Evolutionary conservation across 208 protist genomes (phyloP).

Genomic region (Wallacemonas collosoma): DNA sequence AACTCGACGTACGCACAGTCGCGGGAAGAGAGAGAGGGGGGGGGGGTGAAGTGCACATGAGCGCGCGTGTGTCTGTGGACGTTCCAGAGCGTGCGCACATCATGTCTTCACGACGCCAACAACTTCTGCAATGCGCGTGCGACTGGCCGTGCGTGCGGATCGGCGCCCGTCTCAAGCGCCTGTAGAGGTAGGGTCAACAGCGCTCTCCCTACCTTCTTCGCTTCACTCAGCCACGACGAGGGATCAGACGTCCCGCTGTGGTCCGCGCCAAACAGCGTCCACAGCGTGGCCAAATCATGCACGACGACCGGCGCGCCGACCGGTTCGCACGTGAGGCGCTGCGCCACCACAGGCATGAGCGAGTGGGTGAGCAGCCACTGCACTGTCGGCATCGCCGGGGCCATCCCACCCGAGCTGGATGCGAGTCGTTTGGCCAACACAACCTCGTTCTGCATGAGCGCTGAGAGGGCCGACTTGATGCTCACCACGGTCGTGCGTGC

Average conservation of each 20-base stretch:
- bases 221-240: neutral
- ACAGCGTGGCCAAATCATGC: slow-evolving; percentile 27
- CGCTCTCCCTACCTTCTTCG: neutral
- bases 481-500: slow-evolving; percentile 12
- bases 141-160: slow-evolving; percentile 19
- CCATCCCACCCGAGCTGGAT: too few species aligned
- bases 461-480: slow-evolving; percentile 21
- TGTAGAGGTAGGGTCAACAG: neutral
- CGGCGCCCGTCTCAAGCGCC: slow-evolving; percentile 3
- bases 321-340: slow-evolving; percentile 29
- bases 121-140: slow-evolving; percentile 21
- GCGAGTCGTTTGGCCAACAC: slow-evolving; percentile 1
- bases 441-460: slow-evolving; percentile 24
- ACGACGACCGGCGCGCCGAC: slow-evolving; percentile 20
- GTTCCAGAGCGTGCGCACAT: neutral
- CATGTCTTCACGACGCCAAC: neutral
- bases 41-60: too few species aligned
- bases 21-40: too few species aligned
- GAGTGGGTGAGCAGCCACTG: slow-evolving; percentile 11
- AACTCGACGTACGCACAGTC: too few species aligned
- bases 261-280: slow-evolving; percentile 21
- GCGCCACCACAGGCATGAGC: slow-evolving; percentile 22
- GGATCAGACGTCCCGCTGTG: neutral
- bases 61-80: too few species aligned
- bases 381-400: slow-evolving; percentile 22